These are phyloP conservation scores for Fraxinus cuspidata DNA, from an alignment of 257 asterid genomes.

Conservation along the genomic window DNA sequence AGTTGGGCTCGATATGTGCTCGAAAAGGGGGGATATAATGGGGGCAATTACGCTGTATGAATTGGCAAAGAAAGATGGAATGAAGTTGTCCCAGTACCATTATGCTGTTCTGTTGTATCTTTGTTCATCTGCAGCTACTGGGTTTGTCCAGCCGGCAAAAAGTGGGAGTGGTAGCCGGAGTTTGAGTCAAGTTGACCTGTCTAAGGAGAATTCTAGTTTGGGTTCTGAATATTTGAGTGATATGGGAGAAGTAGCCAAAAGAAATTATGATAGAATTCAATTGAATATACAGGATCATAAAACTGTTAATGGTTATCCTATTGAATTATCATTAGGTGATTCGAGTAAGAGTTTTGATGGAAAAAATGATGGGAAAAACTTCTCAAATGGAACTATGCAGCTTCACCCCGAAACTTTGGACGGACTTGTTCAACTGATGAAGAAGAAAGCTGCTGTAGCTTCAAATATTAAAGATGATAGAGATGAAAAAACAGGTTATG, in stretches of 20 bases:
- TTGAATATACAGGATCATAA: not conserved
- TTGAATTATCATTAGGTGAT: slow-evolving; percentile 16
- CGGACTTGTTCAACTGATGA: slow-evolving; percentile 53
- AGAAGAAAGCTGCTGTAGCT: slow-evolving; percentile 26
- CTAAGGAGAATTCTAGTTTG: slow-evolving; percentile 27
- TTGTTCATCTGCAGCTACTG: slow-evolving; percentile 88
- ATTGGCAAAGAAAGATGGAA: slow-evolving; percentile 57
- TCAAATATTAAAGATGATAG: slow-evolving; percentile 21
- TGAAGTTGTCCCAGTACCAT: slow-evolving; percentile 65
- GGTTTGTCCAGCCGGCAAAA: slow-evolving; percentile 77
- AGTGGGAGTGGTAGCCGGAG: slow-evolving; percentile 64
- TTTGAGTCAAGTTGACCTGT: slow-evolving; percentile 38
- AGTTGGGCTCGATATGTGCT: slow-evolving; percentile 73
- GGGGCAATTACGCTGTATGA: slow-evolving; percentile 68
- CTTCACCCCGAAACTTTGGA: slow-evolving; percentile 42
- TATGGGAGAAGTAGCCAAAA: slow-evolving; percentile 29
- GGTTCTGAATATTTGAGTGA: slow-evolving; percentile 31
- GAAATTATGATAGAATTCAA: slow-evolving; percentile 18
- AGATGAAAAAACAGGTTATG: slow-evolving; percentile 26
- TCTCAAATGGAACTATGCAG: slow-evolving; percentile 26
- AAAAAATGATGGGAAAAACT: slow-evolving; percentile 14
- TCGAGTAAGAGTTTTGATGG: slow-evolving; percentile 10
- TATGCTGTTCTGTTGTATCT: slow-evolving; percentile 80
- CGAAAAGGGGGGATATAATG: slow-evolving; percentile 71
- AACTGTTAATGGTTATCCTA: slow-evolving; percentile 20